Base-by-base conservation (phyloP, 2,329 filamentous ascomycete genomes). In the Microdochium trichocladiopsis region DNA sequence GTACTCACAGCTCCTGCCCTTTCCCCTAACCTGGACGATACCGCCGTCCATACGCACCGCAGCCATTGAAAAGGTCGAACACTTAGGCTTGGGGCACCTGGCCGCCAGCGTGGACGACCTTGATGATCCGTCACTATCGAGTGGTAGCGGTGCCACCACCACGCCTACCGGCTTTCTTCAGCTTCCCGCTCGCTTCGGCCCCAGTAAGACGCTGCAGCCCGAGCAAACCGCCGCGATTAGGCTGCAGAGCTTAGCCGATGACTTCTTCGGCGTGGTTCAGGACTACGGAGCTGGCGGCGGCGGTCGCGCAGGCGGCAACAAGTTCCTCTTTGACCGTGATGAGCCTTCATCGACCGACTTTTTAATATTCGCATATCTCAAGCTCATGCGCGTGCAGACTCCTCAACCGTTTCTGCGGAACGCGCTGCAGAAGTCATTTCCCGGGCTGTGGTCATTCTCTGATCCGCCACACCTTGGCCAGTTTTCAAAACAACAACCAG, bases 21-120 rank as follows among this genome's bases (percentile, higher is more conserved):
- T 94, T 76, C 91, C 94, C 18, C 78, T 91, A 56, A 92, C 92
- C 61, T 99, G 94, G 82, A 87, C 88, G 43, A 76, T 95, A 4
- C 92, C 92, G 2, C 84, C 88, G 1, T 75, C 82, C 52, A 75
- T 90, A 51, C 87, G 91, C 49, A 75, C 83, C 11, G 77, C 82
- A 36, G 91, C 92, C 25, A 80, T 87, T 62, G 70, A 75, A 56
- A 79, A 86, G 57, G 92, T 89, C 10, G 80, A 82, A 52, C 81
- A 87, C 60, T 75, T 90, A 2, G 85, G 85, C 14, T 75, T 93
- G 51, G 84, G 83, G 10, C 79, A 82, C 33, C 72, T 91, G 37
- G 87, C 89, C 61, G 75, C 83, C 31, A 82, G 87, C 61, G 25
- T 63, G 28, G 72, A 75, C 37, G 64, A 68, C 10, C 66, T 67